Conservation (phyloP, 2,329 filamentous ascomycete species). For the Intubia oerlemansii region DNA sequence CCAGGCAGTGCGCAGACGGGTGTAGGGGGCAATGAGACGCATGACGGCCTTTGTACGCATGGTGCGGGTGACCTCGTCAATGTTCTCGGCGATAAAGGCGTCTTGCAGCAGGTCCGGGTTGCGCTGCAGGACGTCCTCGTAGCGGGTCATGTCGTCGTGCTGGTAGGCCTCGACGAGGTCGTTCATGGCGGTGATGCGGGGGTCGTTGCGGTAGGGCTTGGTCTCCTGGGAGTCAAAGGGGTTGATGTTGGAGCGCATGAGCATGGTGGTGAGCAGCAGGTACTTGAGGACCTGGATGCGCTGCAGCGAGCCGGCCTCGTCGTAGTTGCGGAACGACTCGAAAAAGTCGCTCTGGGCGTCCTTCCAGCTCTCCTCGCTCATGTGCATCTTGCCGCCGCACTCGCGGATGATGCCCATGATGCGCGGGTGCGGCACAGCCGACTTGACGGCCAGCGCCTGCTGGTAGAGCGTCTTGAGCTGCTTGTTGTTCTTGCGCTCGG, state of each 20-base stretch:
- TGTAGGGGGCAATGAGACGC: constrained; percentile 87
- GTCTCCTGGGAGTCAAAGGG: constrained; percentile 98
- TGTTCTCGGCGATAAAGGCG: constrained; percentile 95
- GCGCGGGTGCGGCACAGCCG: constrained; percentile 94
- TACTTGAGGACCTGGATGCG: constrained; percentile 96
- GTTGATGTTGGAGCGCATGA: constrained; percentile 97
- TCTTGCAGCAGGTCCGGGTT: constrained; percentile 82
- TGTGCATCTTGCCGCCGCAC: constrained; percentile 99
- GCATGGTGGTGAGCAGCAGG: constrained; percentile 86
- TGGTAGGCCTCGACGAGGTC: constrained; percentile 94
- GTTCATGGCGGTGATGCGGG: constrained; percentile 90
- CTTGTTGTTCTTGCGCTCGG: constrained; percentile 93
- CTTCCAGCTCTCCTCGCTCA: constrained; percentile 99
- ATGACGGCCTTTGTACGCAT: constrained; percentile 93
- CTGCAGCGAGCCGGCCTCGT: constrained; percentile 89
- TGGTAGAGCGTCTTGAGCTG: constrained; percentile 85
- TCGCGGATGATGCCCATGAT: constrained; percentile 99
- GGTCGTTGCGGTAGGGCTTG: constrained; percentile 92
- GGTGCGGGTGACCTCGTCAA: constrained; percentile 93
- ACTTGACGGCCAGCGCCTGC: constrained; percentile 74
- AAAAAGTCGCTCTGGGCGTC: constrained; percentile 95
- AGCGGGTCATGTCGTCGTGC: constrained; percentile 77
- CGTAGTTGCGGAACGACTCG: constrained; percentile 96
- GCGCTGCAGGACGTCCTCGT: constrained; percentile 68
- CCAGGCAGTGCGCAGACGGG: constrained; percentile 70